Percentiles rank a stretch among this genome's conserved stretches.
These are phyloP conservation scores for Venturia oleaginea DNA, from an alignment of 2,329 filamentous ascomycete genomes.

Conservation along the genomic window DNA sequence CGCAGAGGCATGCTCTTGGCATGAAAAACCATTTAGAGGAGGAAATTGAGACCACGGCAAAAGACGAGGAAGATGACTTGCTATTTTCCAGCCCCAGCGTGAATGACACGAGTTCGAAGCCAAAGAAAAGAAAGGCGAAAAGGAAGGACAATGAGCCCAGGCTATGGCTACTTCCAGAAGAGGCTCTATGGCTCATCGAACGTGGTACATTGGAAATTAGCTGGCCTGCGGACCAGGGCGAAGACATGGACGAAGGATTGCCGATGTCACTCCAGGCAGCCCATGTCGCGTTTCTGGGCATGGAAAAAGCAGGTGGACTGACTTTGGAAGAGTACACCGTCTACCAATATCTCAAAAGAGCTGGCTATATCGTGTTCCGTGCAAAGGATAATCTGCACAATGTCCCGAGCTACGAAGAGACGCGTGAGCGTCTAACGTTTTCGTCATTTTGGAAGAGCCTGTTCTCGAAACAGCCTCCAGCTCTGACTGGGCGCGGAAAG, in stretches of 20 bases:
- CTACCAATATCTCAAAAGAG: slow-evolving; percentile 72
- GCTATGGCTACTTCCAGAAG: slow-evolving; percentile 82
- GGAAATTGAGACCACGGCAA: not conserved
- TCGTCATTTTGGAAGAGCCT: not conserved
- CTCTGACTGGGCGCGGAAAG: slow-evolving; percentile 11
- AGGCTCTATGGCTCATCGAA: slow-evolving; percentile 83
- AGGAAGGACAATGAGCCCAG: slow-evolving; percentile 33
- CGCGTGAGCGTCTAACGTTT: not conserved
- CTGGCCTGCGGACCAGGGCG: slow-evolving; percentile 51
- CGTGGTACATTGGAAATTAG: slow-evolving; percentile 78
- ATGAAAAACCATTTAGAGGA: slow-evolving; percentile 18
- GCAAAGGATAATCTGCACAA: slow-evolving; percentile 31
- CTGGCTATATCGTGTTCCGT: slow-evolving; percentile 72
- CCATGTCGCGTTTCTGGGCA: slow-evolving; percentile 74
- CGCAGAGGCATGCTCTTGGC: slow-evolving; percentile 35
- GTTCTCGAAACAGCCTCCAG: slow-evolving; percentile 6
- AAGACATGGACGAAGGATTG: slow-evolving; percentile 47
- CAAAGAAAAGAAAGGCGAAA: slow-evolving; percentile 29
- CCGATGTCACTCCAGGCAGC: slow-evolving; percentile 87
- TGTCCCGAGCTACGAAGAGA: not conserved
- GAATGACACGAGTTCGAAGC: not conserved
- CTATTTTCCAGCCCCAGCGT: not conserved
- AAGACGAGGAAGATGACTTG: slow-evolving; percentile 5
- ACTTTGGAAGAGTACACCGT: slow-evolving; percentile 78
- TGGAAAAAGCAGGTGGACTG: slow-evolving; percentile 48